A percentile compares a stretch with the other conserved stretches of the same genome.
phyloP scores from a whole-genome alignment of 208 protist genomes.

The Acanthamoeba polyphaga region DNA sequence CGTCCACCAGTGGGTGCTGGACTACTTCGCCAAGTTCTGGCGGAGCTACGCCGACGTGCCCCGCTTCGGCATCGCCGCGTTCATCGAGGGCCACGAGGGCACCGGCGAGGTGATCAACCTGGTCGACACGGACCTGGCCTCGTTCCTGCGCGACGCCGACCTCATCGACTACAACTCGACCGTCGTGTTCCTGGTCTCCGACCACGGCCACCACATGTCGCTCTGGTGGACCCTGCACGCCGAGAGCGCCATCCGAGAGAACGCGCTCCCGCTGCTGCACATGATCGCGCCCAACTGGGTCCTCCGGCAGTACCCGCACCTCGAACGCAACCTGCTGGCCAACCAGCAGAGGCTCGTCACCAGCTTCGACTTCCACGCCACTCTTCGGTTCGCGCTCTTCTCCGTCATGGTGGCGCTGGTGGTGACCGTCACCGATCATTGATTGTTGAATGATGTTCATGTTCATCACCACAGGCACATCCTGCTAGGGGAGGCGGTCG shows the following conservation, averaged over 20 bases:
- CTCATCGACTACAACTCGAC: constrained; percentile 69
- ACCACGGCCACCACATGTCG: constrained; percentile 65
- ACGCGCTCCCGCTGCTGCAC: constrained; percentile 43
- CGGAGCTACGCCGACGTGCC: constrained; percentile 29
- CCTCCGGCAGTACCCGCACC: neutral
- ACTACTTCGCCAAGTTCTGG: constrained; percentile 61
- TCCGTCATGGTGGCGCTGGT: neutral
- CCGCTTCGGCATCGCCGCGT: constrained; percentile 40
- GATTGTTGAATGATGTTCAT: neutral
- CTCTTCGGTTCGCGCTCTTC: neutral
- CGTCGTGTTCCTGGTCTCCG: constrained; percentile 60
- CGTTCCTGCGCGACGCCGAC: constrained; percentile 11
- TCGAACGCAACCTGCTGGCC: constrained; percentile 12
- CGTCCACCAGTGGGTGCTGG: constrained; percentile 64
- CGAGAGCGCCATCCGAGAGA: constrained; percentile 51
- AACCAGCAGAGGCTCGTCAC: constrained; percentile 58
- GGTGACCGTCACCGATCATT: neutral
- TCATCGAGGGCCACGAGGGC: constrained; percentile 66
- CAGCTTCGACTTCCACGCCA: constrained; percentile 60
- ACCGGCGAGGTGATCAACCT: constrained; percentile 63
- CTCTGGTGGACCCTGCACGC: constrained; percentile 52
- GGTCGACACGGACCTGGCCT: constrained; percentile 43
- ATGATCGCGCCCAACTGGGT: constrained; percentile 71
- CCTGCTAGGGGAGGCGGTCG: neutral
- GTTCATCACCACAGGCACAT: neutral